Evolutionary conservation across 2,329 filamentous ascomycete species (phyloP).

Genomic region (Tolypocladium amazonense): DNA sequence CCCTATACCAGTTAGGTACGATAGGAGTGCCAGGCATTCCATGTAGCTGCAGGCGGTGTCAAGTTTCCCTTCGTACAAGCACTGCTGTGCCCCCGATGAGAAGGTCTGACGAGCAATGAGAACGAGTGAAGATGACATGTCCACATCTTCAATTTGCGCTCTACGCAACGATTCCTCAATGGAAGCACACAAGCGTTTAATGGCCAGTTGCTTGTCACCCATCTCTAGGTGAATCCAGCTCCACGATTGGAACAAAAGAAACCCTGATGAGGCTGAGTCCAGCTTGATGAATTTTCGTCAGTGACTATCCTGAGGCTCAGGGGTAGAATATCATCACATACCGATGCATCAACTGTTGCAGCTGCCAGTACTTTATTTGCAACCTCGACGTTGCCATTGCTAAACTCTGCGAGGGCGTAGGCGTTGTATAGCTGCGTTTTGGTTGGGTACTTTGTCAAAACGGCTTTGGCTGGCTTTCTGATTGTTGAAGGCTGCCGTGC

Average conservation of each 20-base stretch:
- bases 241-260: constrained; percentile 49
- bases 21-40: constrained; percentile 53
- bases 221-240: constrained; percentile 53
- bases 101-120: constrained; percentile 47
- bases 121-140: constrained; percentile 24
- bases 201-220: constrained; percentile 21
- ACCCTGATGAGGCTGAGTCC: constrained; percentile 8
- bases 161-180: constrained; percentile 18
- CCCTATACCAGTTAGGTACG: constrained; percentile 46
- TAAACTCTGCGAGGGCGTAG: constrained; percentile 63
- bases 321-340: constrained; percentile 10
- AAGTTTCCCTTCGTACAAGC: constrained; percentile 37
- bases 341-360: constrained; percentile 35
- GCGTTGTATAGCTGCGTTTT: constrained; percentile 65
- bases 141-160: constrained; percentile 4
- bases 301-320: not conserved
- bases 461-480: constrained; percentile 59
- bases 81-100: constrained; percentile 40
- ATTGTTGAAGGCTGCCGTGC: constrained; percentile 40
- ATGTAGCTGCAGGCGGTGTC: constrained; percentile 42
- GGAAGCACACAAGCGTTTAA: constrained; percentile 28
- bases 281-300: constrained; percentile 8
- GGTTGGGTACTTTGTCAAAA: constrained; percentile 58
- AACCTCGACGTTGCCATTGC: constrained; percentile 42
- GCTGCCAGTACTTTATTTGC: constrained; percentile 57